These are phyloP conservation scores for Rhynchospora breviuscula DNA, from an alignment of 176 grass and related monocot species.

Conservation along the genomic window DNA sequence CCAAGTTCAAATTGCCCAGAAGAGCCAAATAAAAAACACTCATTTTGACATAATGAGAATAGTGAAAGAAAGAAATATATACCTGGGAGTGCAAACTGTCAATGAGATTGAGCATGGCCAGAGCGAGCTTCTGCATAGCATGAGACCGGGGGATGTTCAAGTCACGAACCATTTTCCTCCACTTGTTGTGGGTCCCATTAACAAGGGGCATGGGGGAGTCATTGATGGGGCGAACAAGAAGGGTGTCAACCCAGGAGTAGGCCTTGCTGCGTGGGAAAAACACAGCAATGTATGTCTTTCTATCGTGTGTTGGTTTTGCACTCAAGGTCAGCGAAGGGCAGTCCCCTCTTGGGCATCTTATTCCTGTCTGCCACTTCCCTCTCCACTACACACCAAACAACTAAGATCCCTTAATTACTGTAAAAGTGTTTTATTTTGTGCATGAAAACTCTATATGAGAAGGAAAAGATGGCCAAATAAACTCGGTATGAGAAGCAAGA, in stretches of 20 bases:
- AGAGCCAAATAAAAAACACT: conserved; percentile 19
- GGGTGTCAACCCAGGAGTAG: conserved; percentile 90
- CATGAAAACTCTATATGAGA: background rate
- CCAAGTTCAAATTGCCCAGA: background rate
- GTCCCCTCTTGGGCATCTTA: conserved; percentile 74
- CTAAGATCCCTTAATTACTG: background rate
- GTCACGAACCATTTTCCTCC: conserved; percentile 86
- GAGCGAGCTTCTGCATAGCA: conserved; percentile 82
- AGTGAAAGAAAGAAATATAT: background rate
- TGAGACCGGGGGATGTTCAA: conserved; percentile 53
- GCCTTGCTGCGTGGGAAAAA: conserved; percentile 90
- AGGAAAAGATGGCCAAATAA: background rate
- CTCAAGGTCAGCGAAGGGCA: conserved; percentile 69
- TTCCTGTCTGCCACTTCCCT: conserved; percentile 98
- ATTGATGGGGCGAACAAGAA: conserved; percentile 66
- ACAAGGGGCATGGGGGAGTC: conserved; percentile 63
- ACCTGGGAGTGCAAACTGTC: conserved; percentile 83
- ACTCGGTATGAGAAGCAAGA: background rate
- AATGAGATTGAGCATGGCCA: conserved; percentile 73
- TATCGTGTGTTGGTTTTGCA: conserved; percentile 83
- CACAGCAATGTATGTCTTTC: conserved; percentile 77
- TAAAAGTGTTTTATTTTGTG: conserved; percentile 19
- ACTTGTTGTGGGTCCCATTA: conserved; percentile 81
- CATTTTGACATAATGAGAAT: background rate
- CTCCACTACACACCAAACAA: conserved; percentile 74